phyloP scores from a whole-genome alignment of 257 asterid genomes.

The Rhazya stricta region DNA sequence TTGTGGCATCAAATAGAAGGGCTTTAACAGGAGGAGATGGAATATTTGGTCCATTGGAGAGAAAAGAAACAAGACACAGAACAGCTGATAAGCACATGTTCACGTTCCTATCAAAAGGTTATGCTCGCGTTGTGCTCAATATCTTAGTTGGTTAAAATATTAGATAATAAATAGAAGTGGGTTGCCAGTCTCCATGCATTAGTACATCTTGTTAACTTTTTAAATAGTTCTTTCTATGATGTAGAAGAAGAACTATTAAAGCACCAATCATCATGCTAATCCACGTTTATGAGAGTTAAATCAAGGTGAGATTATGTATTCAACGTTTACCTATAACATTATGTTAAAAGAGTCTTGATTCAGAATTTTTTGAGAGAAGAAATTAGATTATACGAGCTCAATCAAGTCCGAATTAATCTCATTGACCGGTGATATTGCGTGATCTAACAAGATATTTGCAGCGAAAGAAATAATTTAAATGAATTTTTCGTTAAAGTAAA shows the following conservation, averaged over 20 bases:
- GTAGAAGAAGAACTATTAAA: not conserved
- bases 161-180: constrained; percentile 4
- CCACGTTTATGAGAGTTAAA: too few relatives aligned
- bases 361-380: too few relatives aligned
- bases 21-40: not conserved
- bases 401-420: too few relatives aligned
- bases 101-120: constrained; percentile 4
- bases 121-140: not conserved
- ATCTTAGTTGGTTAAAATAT: not conserved
- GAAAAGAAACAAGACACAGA: not conserved
- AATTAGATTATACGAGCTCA: too few relatives aligned
- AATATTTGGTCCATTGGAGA: constrained; percentile 3
- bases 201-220: not conserved
- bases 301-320: too few relatives aligned
- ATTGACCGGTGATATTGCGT: too few relatives aligned
- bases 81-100: not conserved
- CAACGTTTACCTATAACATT: too few relatives aligned
- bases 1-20: not conserved
- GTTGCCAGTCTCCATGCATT: constrained; percentile 2
- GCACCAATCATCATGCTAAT: too few relatives aligned
- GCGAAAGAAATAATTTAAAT: too few relatives aligned
- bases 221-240: not conserved
- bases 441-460: too few relatives aligned
- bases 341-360: too few relatives aligned
- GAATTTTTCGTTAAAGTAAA: too few relatives aligned